Evolutionary conservation across 2,329 filamentous ascomycete genomes (phyloP).

Genomic region (Gaeumannomyces sp.): DNA sequence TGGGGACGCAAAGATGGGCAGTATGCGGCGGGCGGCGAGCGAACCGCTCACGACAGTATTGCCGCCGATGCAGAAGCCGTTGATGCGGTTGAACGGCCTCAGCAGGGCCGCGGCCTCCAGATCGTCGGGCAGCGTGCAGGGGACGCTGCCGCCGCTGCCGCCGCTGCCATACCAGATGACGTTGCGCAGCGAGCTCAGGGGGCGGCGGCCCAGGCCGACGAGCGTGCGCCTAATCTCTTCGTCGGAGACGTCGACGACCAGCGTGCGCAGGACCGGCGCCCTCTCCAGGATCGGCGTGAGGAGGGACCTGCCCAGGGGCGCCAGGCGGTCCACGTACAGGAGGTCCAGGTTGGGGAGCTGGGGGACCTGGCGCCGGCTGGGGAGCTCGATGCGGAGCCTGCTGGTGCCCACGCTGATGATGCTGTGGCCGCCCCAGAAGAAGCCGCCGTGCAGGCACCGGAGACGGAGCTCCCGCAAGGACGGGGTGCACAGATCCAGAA

Average conservation of each 20-base stretch:
- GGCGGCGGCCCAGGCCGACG: not conserved
- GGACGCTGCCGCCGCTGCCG: not conserved
- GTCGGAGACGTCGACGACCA: not conserved
- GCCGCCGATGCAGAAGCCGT: conserved; percentile 1
- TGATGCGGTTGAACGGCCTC: not conserved
- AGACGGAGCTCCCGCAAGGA: not conserved
- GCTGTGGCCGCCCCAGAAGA: not conserved
- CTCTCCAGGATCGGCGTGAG: not conserved
- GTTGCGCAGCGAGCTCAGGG: not conserved
- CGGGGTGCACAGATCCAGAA: not conserved
- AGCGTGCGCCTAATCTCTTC: not conserved
- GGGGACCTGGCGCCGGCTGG: not conserved
- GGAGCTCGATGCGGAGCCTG: not conserved
- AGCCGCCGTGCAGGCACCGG: not conserved
- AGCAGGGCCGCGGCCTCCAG: not conserved
- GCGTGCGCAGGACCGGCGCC: not conserved
- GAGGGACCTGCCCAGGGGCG: not conserved
- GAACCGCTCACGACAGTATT: not conserved
- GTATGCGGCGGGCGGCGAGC: not conserved
- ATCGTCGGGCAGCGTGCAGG: not conserved
- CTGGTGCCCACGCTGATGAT: not conserved
- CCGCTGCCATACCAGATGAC: not conserved
- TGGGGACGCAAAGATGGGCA: not conserved
- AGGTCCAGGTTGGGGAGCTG: not conserved
- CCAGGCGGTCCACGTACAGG: not conserved